These are phyloP conservation scores for Polytolypa hystricis DNA, from an alignment of 2,329 filamentous ascomycete genomes.

Conservation along the genomic window DNA sequence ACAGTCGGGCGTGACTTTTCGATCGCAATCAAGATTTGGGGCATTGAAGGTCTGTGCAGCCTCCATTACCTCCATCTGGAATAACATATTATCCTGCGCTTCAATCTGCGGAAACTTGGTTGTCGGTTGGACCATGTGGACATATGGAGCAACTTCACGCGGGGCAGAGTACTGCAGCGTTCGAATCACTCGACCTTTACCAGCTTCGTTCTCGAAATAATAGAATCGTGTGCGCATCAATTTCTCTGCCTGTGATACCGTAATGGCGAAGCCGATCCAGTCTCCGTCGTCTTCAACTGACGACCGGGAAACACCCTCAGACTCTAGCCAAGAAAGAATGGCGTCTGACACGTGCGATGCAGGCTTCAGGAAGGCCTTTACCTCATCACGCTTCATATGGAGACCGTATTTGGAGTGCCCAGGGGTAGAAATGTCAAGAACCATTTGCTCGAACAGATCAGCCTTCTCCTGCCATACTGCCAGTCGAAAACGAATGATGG, in stretches of 20 bases:
- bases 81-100: conserved; percentile 29
- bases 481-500: conserved; percentile 38
- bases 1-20: conserved; percentile 38
- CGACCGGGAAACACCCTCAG: conserved; percentile 36
- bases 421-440: conserved; percentile 53
- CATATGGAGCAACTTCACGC: conserved; percentile 39
- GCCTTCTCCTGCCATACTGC: conserved; percentile 40
- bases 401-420: conserved; percentile 48
- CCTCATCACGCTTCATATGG: conserved; percentile 50
- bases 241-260: conserved; percentile 36
- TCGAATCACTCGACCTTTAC: conserved; percentile 38
- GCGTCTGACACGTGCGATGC: conserved; percentile 36
- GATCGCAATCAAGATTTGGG: conserved; percentile 26
- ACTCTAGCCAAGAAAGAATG: conserved; percentile 46
- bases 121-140: conserved; percentile 56
- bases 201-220: conserved; percentile 41
- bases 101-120: conserved; percentile 47
- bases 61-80: conserved; percentile 12
- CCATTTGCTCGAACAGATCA: conserved; percentile 44
- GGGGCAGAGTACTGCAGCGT: conserved; percentile 53
- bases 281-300: conserved; percentile 43
- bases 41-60: conserved; percentile 12
- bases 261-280: conserved; percentile 47
- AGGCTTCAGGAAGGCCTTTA: conserved; percentile 45
- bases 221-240: conserved; percentile 49